phyloP scores from a whole-genome alignment of 2,329 filamentous ascomycete species.

The Sporothrix schenckii region DNA sequence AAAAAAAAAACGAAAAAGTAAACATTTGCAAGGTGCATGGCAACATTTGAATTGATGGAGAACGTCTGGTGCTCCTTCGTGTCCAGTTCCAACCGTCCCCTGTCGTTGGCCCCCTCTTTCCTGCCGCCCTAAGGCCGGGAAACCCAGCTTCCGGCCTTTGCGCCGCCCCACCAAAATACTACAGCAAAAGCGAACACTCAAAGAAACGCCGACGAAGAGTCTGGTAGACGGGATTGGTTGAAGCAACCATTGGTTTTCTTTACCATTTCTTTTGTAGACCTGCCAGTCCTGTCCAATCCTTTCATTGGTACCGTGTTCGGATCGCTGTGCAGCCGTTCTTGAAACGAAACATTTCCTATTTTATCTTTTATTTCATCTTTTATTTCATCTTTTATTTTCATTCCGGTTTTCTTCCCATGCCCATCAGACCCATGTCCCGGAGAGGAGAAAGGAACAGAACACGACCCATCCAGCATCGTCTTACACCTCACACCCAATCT shows the following conservation, averaged over 20 bases:
- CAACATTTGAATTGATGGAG: no score
- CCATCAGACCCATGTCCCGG: not conserved
- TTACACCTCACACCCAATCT: not conserved
- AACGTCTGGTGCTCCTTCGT: not conserved
- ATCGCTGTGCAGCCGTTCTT: constrained; percentile 20
- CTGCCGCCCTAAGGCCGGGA: constrained; percentile 23
- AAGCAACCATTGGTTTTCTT: not conserved
- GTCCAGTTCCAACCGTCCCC: not conserved
- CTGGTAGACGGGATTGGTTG: not conserved
- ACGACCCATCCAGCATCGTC: no score
- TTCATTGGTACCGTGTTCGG: constrained; percentile 8
- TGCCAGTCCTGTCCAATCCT: constrained; percentile 17
- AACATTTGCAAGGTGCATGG: no score
- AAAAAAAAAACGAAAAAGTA: not conserved
- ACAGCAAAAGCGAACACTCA: not conserved
- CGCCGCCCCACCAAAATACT: constrained; percentile 7
- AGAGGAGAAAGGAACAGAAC: not conserved
- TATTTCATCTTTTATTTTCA: not conserved
- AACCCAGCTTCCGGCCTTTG: constrained; percentile 26
- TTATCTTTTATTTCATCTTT: not conserved
- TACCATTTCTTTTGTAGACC: constrained; percentile 26
- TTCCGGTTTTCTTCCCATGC: no score
- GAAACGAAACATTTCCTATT: constrained; percentile 24
- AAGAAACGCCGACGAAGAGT: not conserved
- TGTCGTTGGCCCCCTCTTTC: not conserved